Evolutionary conservation across 495 filamentous ascomycete genomes (phyloP), one percentile per base, ranked within the genome.

Genomic region (Massariosphaeria phaeospora): DNA sequence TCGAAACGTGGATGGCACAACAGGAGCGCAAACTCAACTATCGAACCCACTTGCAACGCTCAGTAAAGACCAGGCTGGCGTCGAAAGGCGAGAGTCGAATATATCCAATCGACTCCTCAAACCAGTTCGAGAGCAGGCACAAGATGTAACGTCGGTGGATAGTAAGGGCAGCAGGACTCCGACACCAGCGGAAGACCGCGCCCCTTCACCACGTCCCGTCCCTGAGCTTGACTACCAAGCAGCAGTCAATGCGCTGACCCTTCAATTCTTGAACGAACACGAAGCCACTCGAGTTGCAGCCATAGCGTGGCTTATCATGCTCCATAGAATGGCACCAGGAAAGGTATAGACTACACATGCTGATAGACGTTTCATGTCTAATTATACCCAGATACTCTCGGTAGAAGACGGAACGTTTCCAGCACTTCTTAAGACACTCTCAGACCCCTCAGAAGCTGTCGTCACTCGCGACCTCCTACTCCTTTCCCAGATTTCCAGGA

Each of bases 381-480:
- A 47, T 17, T 44, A 40, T 48, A 26, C 4, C 12, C 25, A 63
- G 57, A 70, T 73, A 20, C 78, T 97, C 17, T 90, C 91, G 24
- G 95, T 95, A 61, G 95, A 96, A 58, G 94, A 97, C 66, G 93
- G 90, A 24, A 97, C 91, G 0, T 99, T 97, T 66, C 91, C 93
- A 9, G 94, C 91, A 11, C 77, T 99, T 27, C 80, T 99, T 21
- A 97, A 99, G 69, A 99, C 94, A 0, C 76, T 99, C 2, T 96
- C 91, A 2, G 94, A 99, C 66, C 90, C 94, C 20, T 83, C 91
- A 26, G 94, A 99, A 67, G 84, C 89, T 13, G 94, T 99, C 35
- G 94, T 99, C 0, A 97, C 89, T 11, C 87, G 91, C 54, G 94
- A 99, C 66, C 72, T 99, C 12, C 89, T 96, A 63, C 79, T 99